These are phyloP conservation scores for Carallia pectinifolia DNA, from an alignment of 345 rosid species.

Conservation along the genomic window DNA sequence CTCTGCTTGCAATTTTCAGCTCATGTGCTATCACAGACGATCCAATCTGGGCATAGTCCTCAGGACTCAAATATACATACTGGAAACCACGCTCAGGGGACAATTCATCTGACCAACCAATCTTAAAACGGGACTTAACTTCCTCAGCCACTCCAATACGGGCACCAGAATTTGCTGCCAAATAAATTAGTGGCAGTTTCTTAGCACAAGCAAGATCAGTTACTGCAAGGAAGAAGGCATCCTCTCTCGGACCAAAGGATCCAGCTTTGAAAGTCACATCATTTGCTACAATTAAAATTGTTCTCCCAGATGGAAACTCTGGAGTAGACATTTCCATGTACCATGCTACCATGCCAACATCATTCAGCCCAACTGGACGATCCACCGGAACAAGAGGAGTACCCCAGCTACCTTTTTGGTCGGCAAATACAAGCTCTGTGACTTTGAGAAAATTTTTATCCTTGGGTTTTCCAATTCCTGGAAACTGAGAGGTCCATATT, in stretches of 20 bases:
- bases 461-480: slow-evolving; percentile 45
- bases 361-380: slow-evolving; percentile 73
- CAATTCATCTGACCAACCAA: slow-evolving; percentile 89
- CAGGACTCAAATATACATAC: slow-evolving; percentile 76
- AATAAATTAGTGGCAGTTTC: slow-evolving; percentile 87
- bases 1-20: slow-evolving; percentile 69
- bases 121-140: slow-evolving; percentile 83
- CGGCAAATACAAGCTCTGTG: slow-evolving; percentile 80
- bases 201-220: slow-evolving; percentile 87
- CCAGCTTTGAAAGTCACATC: slow-evolving; percentile 98
- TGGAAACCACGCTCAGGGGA: slow-evolving; percentile 93
- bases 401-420: slow-evolving; percentile 59
- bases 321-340: slow-evolving; percentile 85
- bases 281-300: slow-evolving; percentile 69
- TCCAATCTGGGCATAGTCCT: slow-evolving; percentile 64
- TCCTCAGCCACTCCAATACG: slow-evolving; percentile 97
- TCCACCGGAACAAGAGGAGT: slow-evolving; percentile 63
- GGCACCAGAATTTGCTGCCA: slow-evolving; percentile 99
- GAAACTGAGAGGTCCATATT: slow-evolving; percentile 69
- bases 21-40: slow-evolving; percentile 89
- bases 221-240: slow-evolving; percentile 91
- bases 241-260: slow-evolving; percentile 98
- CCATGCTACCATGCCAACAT: slow-evolving; percentile 99
- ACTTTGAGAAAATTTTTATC: slow-evolving; percentile 52
- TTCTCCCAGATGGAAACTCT: slow-evolving; percentile 95